Percentiles rank a stretch among this genome's conserved stretches.
These are phyloP conservation scores for Dendrocalamus sinicus DNA, from an alignment of 176 grass and related monocot species.

Conservation along the genomic window DNA sequence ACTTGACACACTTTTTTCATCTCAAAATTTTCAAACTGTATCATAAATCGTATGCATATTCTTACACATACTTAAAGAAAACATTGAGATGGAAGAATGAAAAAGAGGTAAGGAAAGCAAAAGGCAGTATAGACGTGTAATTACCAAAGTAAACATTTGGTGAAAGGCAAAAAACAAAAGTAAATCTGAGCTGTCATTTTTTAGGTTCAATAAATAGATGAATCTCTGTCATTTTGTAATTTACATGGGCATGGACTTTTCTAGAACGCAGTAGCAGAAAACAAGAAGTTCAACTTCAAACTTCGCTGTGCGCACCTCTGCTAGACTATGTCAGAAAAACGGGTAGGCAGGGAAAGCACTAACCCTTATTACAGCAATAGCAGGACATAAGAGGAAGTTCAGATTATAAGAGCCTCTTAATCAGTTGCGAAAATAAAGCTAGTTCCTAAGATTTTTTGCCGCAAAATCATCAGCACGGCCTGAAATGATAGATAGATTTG, in stretches of 20 bases:
- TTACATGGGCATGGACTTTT: not conserved
- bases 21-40: constrained; percentile 21
- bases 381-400: not conserved
- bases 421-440: not conserved
- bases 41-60: not conserved
- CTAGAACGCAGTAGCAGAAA: not conserved
- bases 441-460: not conserved
- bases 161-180: not conserved
- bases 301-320: not conserved
- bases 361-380: constrained; percentile 1
- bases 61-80: not conserved
- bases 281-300: not conserved
- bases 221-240: too few relatives aligned
- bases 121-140: not conserved
- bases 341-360: not conserved
- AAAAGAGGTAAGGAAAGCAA: not conserved
- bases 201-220: not conserved
- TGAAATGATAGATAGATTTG: not conserved
- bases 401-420: not conserved
- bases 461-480: not conserved
- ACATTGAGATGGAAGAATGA: not conserved
- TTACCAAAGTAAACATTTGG: not conserved
- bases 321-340: not conserved
- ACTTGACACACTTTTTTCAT: not conserved
- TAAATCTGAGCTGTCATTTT: not conserved